phyloP scores from a whole-genome alignment of 805 yeast genomes.

The Metschnikowia picachoensis region DNA sequence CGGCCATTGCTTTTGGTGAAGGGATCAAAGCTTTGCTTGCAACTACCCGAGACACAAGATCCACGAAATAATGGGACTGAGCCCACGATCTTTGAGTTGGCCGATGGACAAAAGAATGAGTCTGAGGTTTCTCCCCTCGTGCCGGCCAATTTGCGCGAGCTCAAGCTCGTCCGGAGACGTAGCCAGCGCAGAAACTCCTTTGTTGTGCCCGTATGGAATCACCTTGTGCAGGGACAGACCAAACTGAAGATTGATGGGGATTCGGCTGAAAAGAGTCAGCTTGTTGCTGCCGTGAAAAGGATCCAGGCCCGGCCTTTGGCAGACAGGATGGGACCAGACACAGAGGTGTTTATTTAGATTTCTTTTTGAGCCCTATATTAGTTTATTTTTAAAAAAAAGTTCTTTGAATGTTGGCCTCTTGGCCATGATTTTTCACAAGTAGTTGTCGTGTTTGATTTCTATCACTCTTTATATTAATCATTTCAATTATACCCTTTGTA shows the following conservation, averaged over 20 bases:
- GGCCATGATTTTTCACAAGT: no score
- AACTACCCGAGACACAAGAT: no score
- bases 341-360: background rate
- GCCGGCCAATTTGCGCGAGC: background rate
- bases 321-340: background rate
- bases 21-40: background rate
- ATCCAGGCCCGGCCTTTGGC: background rate
- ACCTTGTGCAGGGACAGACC: background rate
- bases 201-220: constrained; percentile 1
- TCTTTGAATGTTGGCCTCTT: no score
- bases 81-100: no score
- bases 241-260: no score
- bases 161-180: constrained; percentile 2
- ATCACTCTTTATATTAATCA: no score
- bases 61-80: no score
- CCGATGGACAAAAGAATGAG: background rate
- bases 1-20: constrained; percentile 1
- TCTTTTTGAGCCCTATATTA: background rate
- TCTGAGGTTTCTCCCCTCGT: background rate
- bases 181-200: background rate
- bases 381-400: no score
- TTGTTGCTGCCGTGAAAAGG: no score
- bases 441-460: no score
- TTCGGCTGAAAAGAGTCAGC: background rate
- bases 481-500: no score